Percentiles rank a stretch among this genome's conserved stretches.
phyloP scores from a whole-genome alignment of 2,329 filamentous ascomycete species.

The Zelopaecilomyces penicillatus region DNA sequence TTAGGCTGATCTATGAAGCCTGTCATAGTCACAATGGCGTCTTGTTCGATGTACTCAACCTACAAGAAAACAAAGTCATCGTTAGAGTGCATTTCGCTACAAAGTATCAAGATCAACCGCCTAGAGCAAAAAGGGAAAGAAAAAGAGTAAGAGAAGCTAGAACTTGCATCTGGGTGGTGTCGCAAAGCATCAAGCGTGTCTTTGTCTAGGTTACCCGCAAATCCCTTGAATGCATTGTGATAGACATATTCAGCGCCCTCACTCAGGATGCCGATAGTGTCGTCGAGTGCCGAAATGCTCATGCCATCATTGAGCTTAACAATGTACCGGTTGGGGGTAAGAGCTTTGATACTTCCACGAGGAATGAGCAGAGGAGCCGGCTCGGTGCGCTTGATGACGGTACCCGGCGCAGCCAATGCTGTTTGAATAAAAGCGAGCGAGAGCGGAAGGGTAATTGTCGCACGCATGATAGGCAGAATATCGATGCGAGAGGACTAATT shows the following conservation, averaged over 20 bases:
- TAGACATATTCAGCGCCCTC: not conserved
- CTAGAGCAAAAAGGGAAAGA: not conserved
- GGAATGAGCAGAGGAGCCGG: slow-evolving; percentile 17
- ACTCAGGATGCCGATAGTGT: not conserved
- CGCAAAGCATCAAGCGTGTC: not conserved
- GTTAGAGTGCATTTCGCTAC: not conserved
- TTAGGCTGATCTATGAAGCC: slow-evolving; percentile 24
- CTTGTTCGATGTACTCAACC: slow-evolving; percentile 1
- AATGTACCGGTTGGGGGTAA: slow-evolving; percentile 3
- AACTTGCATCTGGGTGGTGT: not conserved
- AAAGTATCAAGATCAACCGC: not conserved
- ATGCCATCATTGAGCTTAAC: slow-evolving; percentile 1
- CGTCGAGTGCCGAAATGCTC: not conserved
- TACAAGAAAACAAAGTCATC: not conserved
- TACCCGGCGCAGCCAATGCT: slow-evolving; percentile 10
- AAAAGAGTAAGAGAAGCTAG: not conserved
- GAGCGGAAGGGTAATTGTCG: not conserved
- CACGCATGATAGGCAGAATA: no score
- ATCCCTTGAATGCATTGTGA: not conserved
- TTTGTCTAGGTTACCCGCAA: not conserved
- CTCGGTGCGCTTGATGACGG: slow-evolving; percentile 11
- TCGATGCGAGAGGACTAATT: no score
- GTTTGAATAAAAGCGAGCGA: slow-evolving; percentile 13
- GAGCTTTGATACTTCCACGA: slow-evolving; percentile 2
- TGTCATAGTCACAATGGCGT: not conserved